These are phyloP conservation scores for Triglochin maritima DNA, from an alignment of 106 monocot genomes.

Conservation along the genomic window DNA sequence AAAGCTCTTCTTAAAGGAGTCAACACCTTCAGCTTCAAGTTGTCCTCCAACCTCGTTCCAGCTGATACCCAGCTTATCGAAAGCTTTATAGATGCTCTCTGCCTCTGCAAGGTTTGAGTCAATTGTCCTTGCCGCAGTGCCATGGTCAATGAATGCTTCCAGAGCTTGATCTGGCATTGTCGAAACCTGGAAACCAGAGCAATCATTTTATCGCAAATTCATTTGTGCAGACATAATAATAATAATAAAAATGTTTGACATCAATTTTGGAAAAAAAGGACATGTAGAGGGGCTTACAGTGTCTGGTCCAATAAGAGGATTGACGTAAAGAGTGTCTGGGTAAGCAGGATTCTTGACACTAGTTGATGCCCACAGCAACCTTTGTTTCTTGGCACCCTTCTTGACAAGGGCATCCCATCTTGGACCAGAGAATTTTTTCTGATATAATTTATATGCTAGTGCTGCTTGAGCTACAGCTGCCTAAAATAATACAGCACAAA, in stretches of 20 bases:
- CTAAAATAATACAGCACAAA: slow-evolving; percentile 15
- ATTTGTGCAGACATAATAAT: background rate
- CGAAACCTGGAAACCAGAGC: slow-evolving; percentile 47
- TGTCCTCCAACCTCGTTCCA: slow-evolving; percentile 64
- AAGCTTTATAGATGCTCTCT: slow-evolving; percentile 78
- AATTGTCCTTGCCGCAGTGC: slow-evolving; percentile 58
- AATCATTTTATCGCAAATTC: background rate
- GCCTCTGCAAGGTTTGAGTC: slow-evolving; percentile 65
- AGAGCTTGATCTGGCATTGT: slow-evolving; percentile 95
- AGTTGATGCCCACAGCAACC: slow-evolving; percentile 91
- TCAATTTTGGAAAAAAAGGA: background rate
- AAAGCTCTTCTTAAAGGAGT: slow-evolving; percentile 94
- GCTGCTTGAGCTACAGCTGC: slow-evolving; percentile 90
- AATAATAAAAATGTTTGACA: background rate
- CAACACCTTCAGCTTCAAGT: slow-evolving; percentile 79
- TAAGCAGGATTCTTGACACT: slow-evolving; percentile 94
- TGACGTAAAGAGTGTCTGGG: slow-evolving; percentile 79
- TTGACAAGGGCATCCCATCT: slow-evolving; percentile 87
- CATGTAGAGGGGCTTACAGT: slow-evolving; percentile 32
- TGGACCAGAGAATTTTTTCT: slow-evolving; percentile 92
- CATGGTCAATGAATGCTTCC: slow-evolving; percentile 78
- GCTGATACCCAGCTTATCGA: slow-evolving; percentile 71
- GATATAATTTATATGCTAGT: slow-evolving; percentile 76
- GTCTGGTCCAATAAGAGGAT: slow-evolving; percentile 87
- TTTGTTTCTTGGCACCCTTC: slow-evolving; percentile 95